phyloP scores from a whole-genome alignment of 805 yeast species.

The Teunomyces cretensis region DNA sequence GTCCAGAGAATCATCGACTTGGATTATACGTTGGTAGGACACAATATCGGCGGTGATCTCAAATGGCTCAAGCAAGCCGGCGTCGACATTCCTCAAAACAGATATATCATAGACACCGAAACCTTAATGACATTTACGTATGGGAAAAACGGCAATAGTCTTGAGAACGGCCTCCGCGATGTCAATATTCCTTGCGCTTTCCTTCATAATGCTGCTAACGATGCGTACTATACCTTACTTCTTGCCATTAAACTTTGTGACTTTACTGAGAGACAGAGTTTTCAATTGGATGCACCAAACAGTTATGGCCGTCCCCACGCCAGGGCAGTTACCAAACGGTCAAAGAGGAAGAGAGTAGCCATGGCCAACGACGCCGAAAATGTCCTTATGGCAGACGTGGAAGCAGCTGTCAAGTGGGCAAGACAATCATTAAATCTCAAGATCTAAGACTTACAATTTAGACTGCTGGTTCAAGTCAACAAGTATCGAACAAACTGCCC shows the following conservation, averaged over 20 bases:
- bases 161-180: constrained; percentile 47
- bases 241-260: constrained; percentile 54
- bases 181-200: constrained; percentile 55
- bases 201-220: constrained; percentile 73
- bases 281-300: neutral
- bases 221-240: constrained; percentile 60
- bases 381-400: neutral
- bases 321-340: neutral
- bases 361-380: neutral
- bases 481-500: too few relatives aligned
- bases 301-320: neutral
- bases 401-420: neutral
- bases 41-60: constrained; percentile 55
- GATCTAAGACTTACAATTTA: neutral
- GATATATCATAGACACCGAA: constrained; percentile 47
- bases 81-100: constrained; percentile 41
- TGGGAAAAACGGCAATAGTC: constrained; percentile 41
- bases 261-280: neutral
- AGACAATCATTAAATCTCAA: neutral
- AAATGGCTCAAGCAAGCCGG: constrained; percentile 49
- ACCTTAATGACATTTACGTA: constrained; percentile 40
- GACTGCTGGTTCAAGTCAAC: neutral
- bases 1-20: constrained; percentile 38
- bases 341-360: neutral
- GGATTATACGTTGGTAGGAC: constrained; percentile 57